Percentiles rank a stretch among this genome's conserved stretches.
Evolutionary conservation across 2,329 filamentous ascomycete genomes (phyloP).

Genomic region (Alternaria postmessia): DNA sequence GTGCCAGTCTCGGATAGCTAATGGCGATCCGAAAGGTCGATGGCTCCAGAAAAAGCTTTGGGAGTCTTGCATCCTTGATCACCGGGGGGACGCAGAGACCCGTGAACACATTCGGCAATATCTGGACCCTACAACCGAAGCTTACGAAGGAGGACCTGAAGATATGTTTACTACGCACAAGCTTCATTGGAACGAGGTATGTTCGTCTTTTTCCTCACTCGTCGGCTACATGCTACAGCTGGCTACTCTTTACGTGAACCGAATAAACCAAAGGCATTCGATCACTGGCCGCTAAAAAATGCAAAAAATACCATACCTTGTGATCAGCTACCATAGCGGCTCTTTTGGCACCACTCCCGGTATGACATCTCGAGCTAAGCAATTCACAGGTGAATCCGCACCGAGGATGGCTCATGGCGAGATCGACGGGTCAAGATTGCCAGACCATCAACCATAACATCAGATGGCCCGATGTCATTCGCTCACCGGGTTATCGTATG

Average conservation of each 20-base stretch:
- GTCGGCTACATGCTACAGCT: background rate
- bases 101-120: background rate
- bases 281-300: background rate
- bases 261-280: no score
- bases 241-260: background rate
- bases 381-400: constrained; percentile 20
- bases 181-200: constrained; percentile 42
- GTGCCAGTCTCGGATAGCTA: constrained; percentile 31
- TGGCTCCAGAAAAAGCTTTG: constrained; percentile 40
- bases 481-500: constrained; percentile 21
- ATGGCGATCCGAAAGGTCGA: constrained; percentile 33
- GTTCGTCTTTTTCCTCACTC: constrained; percentile 1
- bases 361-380: constrained; percentile 11
- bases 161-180: constrained; percentile 29
- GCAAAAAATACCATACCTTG: background rate
- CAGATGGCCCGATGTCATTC: constrained; percentile 27
- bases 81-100: background rate
- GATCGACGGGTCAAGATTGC: constrained; percentile 4
- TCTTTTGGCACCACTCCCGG: no score
- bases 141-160: constrained; percentile 29
- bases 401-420: constrained; percentile 27
- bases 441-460: constrained; percentile 27
- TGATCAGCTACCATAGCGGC: no score
- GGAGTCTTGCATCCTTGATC: constrained; percentile 19
- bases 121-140: constrained; percentile 22